These are phyloP conservation scores for Solanum etuberosum DNA, from an alignment of 257 asterid genomes.

Conservation along the genomic window DNA sequence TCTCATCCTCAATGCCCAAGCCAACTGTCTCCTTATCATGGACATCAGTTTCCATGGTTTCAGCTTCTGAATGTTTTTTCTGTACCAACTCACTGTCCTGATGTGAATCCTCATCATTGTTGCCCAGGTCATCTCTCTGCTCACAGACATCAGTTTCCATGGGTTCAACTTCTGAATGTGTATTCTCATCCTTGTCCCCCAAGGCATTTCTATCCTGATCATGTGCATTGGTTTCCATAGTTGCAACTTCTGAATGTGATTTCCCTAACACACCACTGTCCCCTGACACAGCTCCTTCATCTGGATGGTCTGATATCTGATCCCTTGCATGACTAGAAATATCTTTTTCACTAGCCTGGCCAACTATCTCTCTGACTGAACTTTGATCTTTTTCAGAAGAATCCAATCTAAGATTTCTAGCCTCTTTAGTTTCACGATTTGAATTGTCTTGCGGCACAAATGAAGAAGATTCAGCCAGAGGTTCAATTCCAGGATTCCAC, in stretches of 20 bases:
- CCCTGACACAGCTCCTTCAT: slow-evolving; percentile 19
- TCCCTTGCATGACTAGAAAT: slow-evolving; percentile 2
- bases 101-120: slow-evolving; percentile 3
- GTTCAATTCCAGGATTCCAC: slow-evolving; percentile 29
- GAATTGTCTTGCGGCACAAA: slow-evolving; percentile 8
- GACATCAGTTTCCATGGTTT: background rate
- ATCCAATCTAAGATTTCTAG: background rate
- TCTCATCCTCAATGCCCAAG: background rate
- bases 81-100: background rate
- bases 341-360: slow-evolving; percentile 10
- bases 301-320: slow-evolving; percentile 5
- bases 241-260: background rate
- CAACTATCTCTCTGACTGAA: background rate
- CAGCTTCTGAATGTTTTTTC: background rate
- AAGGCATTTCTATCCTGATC: background rate
- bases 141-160: background rate
- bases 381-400: slow-evolving; percentile 2
- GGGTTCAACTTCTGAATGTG: background rate
- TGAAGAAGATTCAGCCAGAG: slow-evolving; percentile 1
- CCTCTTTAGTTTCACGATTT: slow-evolving; percentile 2
- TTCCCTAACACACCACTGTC: background rate
- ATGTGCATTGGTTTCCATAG: background rate
- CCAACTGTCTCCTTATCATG: background rate
- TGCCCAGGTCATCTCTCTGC: background rate
- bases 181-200: background rate